Conservation (phyloP, 169 alveolate genomes). For the Plasmodium adleri region DNA sequence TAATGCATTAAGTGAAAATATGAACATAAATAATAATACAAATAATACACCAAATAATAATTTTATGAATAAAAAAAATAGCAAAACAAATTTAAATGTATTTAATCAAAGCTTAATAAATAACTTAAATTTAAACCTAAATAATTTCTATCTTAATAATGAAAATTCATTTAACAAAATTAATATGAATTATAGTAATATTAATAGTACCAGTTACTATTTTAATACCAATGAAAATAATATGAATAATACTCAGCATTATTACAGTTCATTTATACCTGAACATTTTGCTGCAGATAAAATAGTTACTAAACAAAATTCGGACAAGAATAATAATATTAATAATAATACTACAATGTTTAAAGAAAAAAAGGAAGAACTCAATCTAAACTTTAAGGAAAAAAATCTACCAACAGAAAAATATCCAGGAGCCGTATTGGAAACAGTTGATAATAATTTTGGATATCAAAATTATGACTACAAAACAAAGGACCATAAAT, state of each 20-base stretch:
- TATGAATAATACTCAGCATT: conserved; percentile 19
- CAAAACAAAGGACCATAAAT: conserved; percentile 41
- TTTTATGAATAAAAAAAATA: conserved; percentile 30
- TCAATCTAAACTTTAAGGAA: conserved; percentile 22
- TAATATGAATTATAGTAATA: conserved; percentile 27
- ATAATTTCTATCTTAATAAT: conserved; percentile 24
- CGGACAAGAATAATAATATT: neutral
- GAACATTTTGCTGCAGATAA: neutral
- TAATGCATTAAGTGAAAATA: neutral
- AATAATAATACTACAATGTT: conserved; percentile 33
- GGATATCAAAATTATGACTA: conserved; percentile 36
- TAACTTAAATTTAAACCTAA: conserved; percentile 13
- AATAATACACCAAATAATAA: conserved; percentile 12
- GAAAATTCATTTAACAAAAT: conserved; percentile 37
- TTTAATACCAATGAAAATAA: conserved; percentile 15
- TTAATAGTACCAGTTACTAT: conserved; percentile 18
- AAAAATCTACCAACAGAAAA: conserved; percentile 31
- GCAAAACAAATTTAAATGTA: conserved; percentile 26
- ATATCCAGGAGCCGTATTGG: neutral
- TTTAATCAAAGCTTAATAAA: conserved; percentile 19
- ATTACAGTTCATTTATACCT: conserved; percentile 18
- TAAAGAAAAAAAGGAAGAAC: conserved; percentile 41
- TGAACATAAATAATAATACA: conserved; percentile 3
- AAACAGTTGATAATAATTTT: conserved; percentile 34
- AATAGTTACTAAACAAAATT: neutral